These are phyloP conservation scores for Backusella macrospora DNA, from an alignment of 192 early-diverging fungal genomes.

Conservation along the genomic window DNA sequence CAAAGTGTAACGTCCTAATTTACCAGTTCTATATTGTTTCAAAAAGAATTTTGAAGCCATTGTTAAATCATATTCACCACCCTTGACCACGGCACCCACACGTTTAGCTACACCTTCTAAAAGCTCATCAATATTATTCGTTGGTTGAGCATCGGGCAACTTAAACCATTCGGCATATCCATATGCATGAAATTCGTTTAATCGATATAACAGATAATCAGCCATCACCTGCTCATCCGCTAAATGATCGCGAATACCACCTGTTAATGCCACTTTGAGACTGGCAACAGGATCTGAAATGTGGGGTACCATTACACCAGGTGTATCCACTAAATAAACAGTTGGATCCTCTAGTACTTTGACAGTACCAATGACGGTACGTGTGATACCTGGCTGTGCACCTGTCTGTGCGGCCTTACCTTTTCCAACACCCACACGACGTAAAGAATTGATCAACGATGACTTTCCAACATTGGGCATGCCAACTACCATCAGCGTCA, in stretches of 20 bases:
- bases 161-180: slow-evolving; percentile 46
- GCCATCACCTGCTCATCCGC: slow-evolving; percentile 81
- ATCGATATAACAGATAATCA: slow-evolving; percentile 87
- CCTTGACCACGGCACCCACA: slow-evolving; percentile 68
- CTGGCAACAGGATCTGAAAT: slow-evolving; percentile 79
- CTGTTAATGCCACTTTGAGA: slow-evolving; percentile 90
- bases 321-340: slow-evolving; percentile 93
- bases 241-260: slow-evolving; percentile 83
- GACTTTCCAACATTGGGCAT: slow-evolving; percentile 98
- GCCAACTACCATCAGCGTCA: slow-evolving; percentile 84
- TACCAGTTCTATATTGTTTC: slow-evolving; percentile 81
- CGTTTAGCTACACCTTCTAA: slow-evolving; percentile 63
- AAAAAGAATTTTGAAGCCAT: slow-evolving; percentile 75
- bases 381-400: slow-evolving; percentile 85
- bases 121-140: slow-evolving; percentile 71
- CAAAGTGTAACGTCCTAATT: slow-evolving; percentile 78
- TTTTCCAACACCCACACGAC: slow-evolving; percentile 74
- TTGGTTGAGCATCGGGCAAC: slow-evolving; percentile 49
- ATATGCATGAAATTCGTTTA: slow-evolving; percentile 65
- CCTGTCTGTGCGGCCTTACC: slow-evolving; percentile 87
- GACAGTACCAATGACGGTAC: slow-evolving; percentile 65
- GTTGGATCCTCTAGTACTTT: slow-evolving; percentile 88
- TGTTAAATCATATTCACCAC: slow-evolving; percentile 65
- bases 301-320: slow-evolving; percentile 90
- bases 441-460: slow-evolving; percentile 85